Evolutionary conservation across 2,329 filamentous ascomycete genomes (phyloP), one percentile per base, ranked within the genome.

Genomic region (Fonsecaea pedrosoi): DNA sequence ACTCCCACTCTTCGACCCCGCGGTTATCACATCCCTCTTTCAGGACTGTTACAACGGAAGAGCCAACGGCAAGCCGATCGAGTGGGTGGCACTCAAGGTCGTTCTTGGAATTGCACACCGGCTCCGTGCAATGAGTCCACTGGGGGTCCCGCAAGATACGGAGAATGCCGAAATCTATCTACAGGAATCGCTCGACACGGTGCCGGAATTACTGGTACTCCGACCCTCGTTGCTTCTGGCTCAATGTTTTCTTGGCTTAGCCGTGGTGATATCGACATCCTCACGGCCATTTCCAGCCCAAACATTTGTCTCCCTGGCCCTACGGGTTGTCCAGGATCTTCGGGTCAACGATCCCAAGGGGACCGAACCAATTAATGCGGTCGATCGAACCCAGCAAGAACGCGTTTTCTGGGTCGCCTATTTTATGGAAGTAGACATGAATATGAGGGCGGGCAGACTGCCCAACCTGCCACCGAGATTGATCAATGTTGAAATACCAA

Each of bases 81-180:
- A 95, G 94, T 98, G 94, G 94, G 94, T 94, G 4, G 96, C 92
- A 78, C 83, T 99, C 73, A 99, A 98, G 73, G 90, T 96, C 66
- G 92, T 91, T 1, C 81, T 99, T 63, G 94, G 94, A 13, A 95
- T 97, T 71, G 90, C 94, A 6, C 92, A 97, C 76, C 87, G 94
- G 48, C 82, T 98, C 74, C 90, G 94, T 4, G 92, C 97, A n/a
- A 97, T 97, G 93, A 96, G 92, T 81, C 95, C 96, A 73, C 82
- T 96, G 8, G 92, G 96, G 0, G 90, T 92, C 1, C 87, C 91
- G 67, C 92, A 96, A 69, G 94, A 97, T 76, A 94, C 97, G 71
- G 89, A 94, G 61, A 95, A 95, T 77, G 93, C 93, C 0, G 97
- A 94, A 93, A 90, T 89, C 2, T 96, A 97, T 76, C 82, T 98